Evolutionary conservation across 345 rosid species (phyloP), one percentile per base, ranked within the genome.

Genomic region (Bruguiera sexangula): DNA sequence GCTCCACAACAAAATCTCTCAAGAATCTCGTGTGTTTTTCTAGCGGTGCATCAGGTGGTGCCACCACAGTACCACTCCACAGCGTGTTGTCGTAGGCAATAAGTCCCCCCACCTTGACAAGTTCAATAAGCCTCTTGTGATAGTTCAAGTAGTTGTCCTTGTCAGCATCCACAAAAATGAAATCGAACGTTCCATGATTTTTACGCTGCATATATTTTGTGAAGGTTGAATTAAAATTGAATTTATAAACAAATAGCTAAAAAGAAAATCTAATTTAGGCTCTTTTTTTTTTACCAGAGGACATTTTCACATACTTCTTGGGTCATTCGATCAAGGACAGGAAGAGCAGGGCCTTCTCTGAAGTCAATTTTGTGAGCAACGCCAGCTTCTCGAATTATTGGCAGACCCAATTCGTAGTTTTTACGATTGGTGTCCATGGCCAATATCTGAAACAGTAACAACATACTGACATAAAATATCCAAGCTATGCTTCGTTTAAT

Each of bases 81-180:
- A 95, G 78, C 76, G 99, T 95, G 88, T 95, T 95, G 89, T 95
- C 98, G 77, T 95, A 95, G 30, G 97, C 99, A 56, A 95, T 90
- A 62, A 95, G 59, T 6, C 99, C 97, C 0, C 97, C 98, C 6
- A 95, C 85, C 69, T 90, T 95, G 56, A 92, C 93, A 62, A 95
- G 75, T 1, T 90, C 97, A 7, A 92, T 82, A 80, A 92, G 39
- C 70, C 96, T 85, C 82, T 88, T 85, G 79, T 95, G 98, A 81
- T 95, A 95, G 84, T 95, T 92, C 8, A 92, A 31, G 80, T 95
- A 95, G 82, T 95, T 95, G 87, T 92, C 96, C 73, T 95, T 95
- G 73, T 95, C 98, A 27, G 99, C 99, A 62, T 95, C 99, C 74
- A 95, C 99, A 66, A 95, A 92, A 16, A 95, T 82, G 85, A 95